These are phyloP conservation scores for Kickxella alabastrina DNA, from an alignment of 192 early-diverging fungal species.

Conservation along the genomic window DNA sequence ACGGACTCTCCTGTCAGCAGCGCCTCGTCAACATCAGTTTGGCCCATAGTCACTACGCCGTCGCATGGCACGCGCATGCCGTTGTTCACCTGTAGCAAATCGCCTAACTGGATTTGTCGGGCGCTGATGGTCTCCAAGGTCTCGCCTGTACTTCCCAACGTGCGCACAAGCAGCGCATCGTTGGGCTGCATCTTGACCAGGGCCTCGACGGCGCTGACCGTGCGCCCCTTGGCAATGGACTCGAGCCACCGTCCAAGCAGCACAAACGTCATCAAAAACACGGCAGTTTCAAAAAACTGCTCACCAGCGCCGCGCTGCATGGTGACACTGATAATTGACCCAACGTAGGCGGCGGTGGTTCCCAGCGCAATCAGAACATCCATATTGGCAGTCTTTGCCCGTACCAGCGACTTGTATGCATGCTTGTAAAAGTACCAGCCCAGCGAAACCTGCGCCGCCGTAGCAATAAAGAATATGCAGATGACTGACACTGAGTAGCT, in stretches of 20 bases:
- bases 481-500: slow-evolving; percentile 43
- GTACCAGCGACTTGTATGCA: slow-evolving; percentile 73
- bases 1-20: slow-evolving; percentile 90
- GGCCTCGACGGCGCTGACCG: slow-evolving; percentile 72
- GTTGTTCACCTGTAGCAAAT: slow-evolving; percentile 53
- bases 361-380: slow-evolving; percentile 88
- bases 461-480: slow-evolving; percentile 67
- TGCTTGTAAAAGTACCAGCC: slow-evolving; percentile 75
- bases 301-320: slow-evolving; percentile 55
- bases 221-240: slow-evolving; percentile 87
- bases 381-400: slow-evolving; percentile 86
- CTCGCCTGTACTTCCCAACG: slow-evolving; percentile 11
- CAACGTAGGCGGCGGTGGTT: slow-evolving; percentile 78
- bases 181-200: slow-evolving; percentile 59
- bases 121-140: slow-evolving; percentile 25
- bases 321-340: slow-evolving; percentile 66
- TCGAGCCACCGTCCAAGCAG: slow-evolving; percentile 89
- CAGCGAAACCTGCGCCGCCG: slow-evolving; percentile 85
- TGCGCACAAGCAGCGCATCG: slow-evolving; percentile 29
- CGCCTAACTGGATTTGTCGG: slow-evolving; percentile 43
- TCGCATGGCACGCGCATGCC: slow-evolving; percentile 63
- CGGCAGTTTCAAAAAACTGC: slow-evolving; percentile 92
- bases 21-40: slow-evolving; percentile 77
- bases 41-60: slow-evolving; percentile 38
- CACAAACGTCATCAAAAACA: slow-evolving; percentile 89